These are phyloP conservation scores for Hypomyces rosellus DNA, from an alignment of 2,329 filamentous ascomycete species.

Conservation along the genomic window DNA sequence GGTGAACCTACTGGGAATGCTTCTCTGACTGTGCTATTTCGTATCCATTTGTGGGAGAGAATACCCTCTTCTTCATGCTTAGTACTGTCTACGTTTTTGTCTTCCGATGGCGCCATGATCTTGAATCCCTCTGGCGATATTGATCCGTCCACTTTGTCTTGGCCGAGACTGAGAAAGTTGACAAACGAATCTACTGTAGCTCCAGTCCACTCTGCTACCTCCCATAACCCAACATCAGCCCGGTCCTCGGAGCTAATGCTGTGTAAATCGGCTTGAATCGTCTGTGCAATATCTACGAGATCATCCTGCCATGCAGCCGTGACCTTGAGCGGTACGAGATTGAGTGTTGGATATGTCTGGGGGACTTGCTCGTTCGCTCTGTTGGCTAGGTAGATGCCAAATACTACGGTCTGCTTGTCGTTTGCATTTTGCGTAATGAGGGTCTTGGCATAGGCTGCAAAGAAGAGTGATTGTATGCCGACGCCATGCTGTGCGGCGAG, in stretches of 20 bases:
- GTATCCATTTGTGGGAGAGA: slow-evolving; percentile 10
- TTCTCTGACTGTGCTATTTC: slow-evolving; percentile 19
- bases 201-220: slow-evolving; percentile 71
- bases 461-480: slow-evolving; percentile 66
- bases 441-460: slow-evolving; percentile 60
- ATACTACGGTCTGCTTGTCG: slow-evolving; percentile 36
- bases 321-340: slow-evolving; percentile 67
- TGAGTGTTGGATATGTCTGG: slow-evolving; percentile 63
- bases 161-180: slow-evolving; percentile 65
- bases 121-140: not conserved
- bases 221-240: slow-evolving; percentile 58
- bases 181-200: slow-evolving; percentile 65
- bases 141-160: not conserved
- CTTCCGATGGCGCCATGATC: not conserved
- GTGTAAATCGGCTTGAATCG: slow-evolving; percentile 63
- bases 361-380: slow-evolving; percentile 47
- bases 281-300: slow-evolving; percentile 46
- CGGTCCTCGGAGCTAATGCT: slow-evolving; percentile 45
- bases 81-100: no score
- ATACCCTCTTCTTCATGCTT: not conserved
- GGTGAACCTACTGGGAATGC: slow-evolving; percentile 23
- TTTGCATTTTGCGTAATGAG: slow-evolving; percentile 19
- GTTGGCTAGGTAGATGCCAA: slow-evolving; percentile 83
- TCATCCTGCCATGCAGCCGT: slow-evolving; percentile 16
- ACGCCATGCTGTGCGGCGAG: slow-evolving; percentile 48